Percentiles rank a stretch among this genome's conserved stretches.
These are phyloP conservation scores for Penicillium paxilli DNA, from an alignment of 495 filamentous ascomycete genomes.

Conservation along the genomic window DNA sequence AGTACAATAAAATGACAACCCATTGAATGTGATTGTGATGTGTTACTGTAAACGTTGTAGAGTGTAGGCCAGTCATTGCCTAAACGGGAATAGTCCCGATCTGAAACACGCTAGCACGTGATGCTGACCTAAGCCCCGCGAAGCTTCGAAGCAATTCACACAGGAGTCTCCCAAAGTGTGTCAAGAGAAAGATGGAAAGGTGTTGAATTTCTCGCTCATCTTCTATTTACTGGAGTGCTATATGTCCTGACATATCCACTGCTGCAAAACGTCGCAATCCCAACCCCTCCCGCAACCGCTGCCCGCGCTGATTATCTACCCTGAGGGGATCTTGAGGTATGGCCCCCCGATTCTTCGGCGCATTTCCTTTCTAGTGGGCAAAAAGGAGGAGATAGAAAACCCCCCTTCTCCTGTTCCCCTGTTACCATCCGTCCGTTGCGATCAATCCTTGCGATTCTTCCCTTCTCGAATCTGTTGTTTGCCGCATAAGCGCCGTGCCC, in stretches of 20 bases:
- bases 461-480: background rate
- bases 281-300: background rate
- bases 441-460: background rate
- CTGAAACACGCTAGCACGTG: slow-evolving; percentile 42
- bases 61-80: background rate
- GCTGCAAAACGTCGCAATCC: background rate
- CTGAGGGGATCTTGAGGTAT: slow-evolving; percentile 12
- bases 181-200: background rate
- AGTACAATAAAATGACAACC: background rate
- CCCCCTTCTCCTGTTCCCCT: background rate
- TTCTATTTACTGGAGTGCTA: background rate
- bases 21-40: background rate
- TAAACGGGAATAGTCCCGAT: slow-evolving; percentile 16
- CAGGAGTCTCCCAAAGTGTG: background rate
- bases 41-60: background rate
- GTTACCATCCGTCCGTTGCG: background rate
- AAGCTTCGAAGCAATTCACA: slow-evolving; percentile 25
- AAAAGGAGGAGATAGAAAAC: background rate
- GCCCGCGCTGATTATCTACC: slow-evolving; percentile 12
- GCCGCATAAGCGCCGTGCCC: slow-evolving; percentile 23
- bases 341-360: slow-evolving; percentile 11
- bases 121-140: slow-evolving; percentile 19
- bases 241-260: background rate
- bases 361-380: slow-evolving; percentile 1
- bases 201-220: background rate